Base-by-base conservation (phyloP, 1,284 basidiomycete species). In the Ustilago trichophora region DNA sequence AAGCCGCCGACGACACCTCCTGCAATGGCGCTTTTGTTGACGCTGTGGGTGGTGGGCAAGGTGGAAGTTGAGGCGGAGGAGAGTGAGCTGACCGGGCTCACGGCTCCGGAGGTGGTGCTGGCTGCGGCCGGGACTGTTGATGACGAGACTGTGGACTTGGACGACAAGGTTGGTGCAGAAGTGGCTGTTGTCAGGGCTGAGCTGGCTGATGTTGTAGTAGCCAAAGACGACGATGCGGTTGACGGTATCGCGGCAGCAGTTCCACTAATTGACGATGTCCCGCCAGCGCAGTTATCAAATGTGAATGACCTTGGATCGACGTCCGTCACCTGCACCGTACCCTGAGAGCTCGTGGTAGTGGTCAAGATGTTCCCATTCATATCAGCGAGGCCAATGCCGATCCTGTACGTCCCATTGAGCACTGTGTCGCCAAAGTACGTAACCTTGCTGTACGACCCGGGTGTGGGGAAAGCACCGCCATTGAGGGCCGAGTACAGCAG, bases 321-420 rank as follows among this genome's bases (percentile, higher is more conserved):
- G 5, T 32, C 34, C 4, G 50, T 53, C 6, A 53, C 45, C 50
- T 60, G 57, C 16, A 53, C 45, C 4, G 41, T 4, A 4, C 29
- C 43, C 4, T 5, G 8, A 10, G 13, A 15, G 19, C 31, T 32
- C 8, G n/a, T n/a, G n/a, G 21, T 43, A 0, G 40, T 34, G 19
- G 49, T 52, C n/a, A 60, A 25, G 11, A 53, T 19, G 29, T 44
- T 52, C 0, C 57, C 45, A 18, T 53, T 44, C 19, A 19, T 24
- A 33, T 49, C 57, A 8, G 57, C 18, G 33, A 60, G 26, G 3
- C 44, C 57, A 9, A 56, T 27, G 12, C 60, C 60, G 26, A 64
- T 49, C 12, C 49, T 26, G 16, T 64, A 64, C 11, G 11, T 12
- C 11, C 54, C 60, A 11, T 15, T 41, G 13, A 51, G 27, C 6